Conservation (phyloP, 2,329 filamentous ascomycete species). For the Bipolaris cookei region DNA sequence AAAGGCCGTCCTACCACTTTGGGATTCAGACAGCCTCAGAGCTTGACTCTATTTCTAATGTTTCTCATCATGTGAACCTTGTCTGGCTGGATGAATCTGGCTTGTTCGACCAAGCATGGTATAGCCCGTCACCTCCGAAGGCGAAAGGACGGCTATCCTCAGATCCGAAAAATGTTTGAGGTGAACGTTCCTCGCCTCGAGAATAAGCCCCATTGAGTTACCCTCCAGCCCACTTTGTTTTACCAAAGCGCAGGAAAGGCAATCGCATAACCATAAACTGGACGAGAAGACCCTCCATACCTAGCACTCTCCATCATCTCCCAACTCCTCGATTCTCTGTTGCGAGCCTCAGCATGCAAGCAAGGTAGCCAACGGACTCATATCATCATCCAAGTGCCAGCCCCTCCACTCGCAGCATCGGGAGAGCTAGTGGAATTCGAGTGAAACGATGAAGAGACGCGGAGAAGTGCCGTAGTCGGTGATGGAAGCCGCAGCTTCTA, state of each 20-base stretch:
- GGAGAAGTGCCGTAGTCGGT: conserved; percentile 51
- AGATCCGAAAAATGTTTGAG: conserved; percentile 53
- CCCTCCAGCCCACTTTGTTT: conserved; percentile 54
- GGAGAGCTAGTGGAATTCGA: conserved; percentile 46
- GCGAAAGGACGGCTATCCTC: conserved; percentile 45
- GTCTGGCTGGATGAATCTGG: conserved; percentile 58
- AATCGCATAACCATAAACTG: conserved; percentile 98
- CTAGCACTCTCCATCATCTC: conserved; percentile 38
- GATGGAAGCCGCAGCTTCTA: conserved; percentile 89
- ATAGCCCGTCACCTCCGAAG: conserved; percentile 33
- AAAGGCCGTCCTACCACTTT: conserved; percentile 53
- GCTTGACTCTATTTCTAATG: conserved; percentile 97
- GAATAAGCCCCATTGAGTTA: conserved; percentile 99
- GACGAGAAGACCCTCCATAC: conserved; percentile 75
- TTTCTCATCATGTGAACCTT: conserved; percentile 79
- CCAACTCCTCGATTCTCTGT: conserved; percentile 43
- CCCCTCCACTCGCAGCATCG: conserved; percentile 52
- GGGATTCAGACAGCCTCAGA: conserved; percentile 70
- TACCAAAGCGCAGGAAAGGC: conserved; percentile 56
- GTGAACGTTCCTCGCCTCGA: conserved; percentile 89
- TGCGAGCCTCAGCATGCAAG: conserved; percentile 26
- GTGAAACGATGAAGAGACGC: conserved; percentile 60
- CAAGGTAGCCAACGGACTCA: conserved; percentile 71
- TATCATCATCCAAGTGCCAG: conserved; percentile 78
- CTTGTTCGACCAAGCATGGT: conserved; percentile 71